These are phyloP conservation scores for Aspergillus thermomutatus DNA, from an alignment of 2,329 filamentous ascomycete species.

Conservation along the genomic window DNA sequence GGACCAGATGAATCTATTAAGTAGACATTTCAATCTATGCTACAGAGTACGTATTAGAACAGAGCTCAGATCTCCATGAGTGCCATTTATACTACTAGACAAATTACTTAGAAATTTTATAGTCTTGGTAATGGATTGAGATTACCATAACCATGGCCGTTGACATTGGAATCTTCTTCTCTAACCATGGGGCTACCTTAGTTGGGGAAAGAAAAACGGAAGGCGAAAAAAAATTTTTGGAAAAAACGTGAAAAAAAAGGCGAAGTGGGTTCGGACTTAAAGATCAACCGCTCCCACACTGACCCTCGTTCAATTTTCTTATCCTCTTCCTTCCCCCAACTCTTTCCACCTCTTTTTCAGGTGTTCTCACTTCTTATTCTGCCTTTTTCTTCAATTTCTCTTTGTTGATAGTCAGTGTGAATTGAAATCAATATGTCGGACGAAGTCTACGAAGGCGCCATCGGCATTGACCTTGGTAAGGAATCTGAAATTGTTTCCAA, in stretches of 20 bases:
- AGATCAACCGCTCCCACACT: constrained; percentile 5
- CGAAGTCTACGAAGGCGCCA: constrained; percentile 99
- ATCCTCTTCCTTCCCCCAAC: constrained; percentile 7
- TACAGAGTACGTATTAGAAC: not conserved
- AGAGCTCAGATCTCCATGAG: not conserved
- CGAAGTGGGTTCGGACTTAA: not conserved
- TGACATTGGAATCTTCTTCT: constrained; percentile 9
- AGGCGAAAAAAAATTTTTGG: not conserved
- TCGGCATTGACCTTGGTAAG: constrained; percentile 99
- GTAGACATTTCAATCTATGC: not conserved
- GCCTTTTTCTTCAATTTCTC: constrained; percentile 38
- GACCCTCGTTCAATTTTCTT: constrained; percentile 3
- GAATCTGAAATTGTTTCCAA: constrained; percentile 20
- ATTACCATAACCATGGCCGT: not conserved
- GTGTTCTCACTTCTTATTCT: constrained; percentile 21
- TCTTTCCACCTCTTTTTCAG: constrained; percentile 5
- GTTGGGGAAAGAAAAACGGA: not conserved
- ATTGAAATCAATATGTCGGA: constrained; percentile 67
- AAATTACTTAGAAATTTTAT: not conserved
- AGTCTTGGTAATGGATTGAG: not conserved
- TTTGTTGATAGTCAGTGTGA: constrained; percentile 1
- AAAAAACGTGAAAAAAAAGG: not conserved
- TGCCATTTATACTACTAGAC: not conserved
- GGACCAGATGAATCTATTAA: not conserved
- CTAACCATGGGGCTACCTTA: not conserved